Base-by-base conservation (phyloP, 2,329 filamentous ascomycete species). In the Clonostachys rhizophaga region DNA sequence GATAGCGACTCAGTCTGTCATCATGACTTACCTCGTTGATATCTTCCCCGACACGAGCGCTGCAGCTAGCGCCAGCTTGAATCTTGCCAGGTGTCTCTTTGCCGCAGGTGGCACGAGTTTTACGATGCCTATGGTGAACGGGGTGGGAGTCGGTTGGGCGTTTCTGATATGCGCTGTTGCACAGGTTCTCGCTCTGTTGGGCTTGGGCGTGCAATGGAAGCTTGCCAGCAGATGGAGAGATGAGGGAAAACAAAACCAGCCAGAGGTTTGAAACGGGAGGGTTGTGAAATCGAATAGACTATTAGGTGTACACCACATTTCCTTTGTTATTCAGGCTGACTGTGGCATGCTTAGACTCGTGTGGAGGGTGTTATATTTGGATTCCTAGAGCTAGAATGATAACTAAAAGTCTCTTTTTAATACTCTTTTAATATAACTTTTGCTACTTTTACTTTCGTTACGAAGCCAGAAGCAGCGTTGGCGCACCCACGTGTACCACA, bases 1-100 rank as follows among this genome's bases (percentile, higher is more conserved):
- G 0, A 65, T 76, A 6, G 75, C 75, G 1, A 74, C 67, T 4
- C 68, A 76, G 37, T 72, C 69, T 2, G 54, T 73, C 2, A 64
- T 77, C 33, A 74, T 68, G 59, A 80, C 76, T 0, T 79, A 76
- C 47, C 62, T 80, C 0, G 69, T 80, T 4, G 78, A 82, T 52
- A 58, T 79, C 1, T 81, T 76, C 49, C 67, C 70, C 0, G 68
- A 70, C 12, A 60, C 62, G 10, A 74, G 72, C 47, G 77, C 76
- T 1, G 71, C 72, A 0, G 76, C 76, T 0, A 78, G 67, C 41
- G 78, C 78, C 0, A 74, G 71, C 41, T 54, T 79, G 20, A 81
- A 81, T 50, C 63, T 81, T 4, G 71, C 72, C 1, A 58, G 76
- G 36, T 81, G 76, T 50, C 52, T 79, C 3, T 65, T 77, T 34